Evolutionary conservation across 202 grass and related monocot species (phyloP), one percentile per base, ranked within the genome.

Genomic region (Panicum hallii): DNA sequence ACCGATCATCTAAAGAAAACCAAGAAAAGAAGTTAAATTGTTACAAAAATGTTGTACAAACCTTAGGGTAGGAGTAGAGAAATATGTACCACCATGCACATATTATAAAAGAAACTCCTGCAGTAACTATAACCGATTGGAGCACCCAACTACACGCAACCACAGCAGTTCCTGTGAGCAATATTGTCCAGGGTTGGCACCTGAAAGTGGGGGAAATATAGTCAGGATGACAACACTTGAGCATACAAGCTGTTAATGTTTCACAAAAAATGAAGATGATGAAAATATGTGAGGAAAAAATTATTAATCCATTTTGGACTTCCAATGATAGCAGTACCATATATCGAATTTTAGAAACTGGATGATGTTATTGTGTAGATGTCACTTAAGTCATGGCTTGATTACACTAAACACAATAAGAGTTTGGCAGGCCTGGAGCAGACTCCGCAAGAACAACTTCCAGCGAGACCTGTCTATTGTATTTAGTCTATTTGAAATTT

Each of bases 21-120:
- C 26, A 26, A 26, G 1, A 26, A 26, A 26, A 26, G 26, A 50
- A 56, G 53, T 53, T 73, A 42, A 15, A 17, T 75, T 43, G 34
- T 32, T 79, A 38, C 9, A 60, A 42, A 74, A 48, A 54, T 65
- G 32, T 9, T 56, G 20, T 20, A 43, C 75, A 86, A 82, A 95
- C 96, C 96, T 99, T 99, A 80, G 96, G 96, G 61, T 99, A 99
- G 15, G 93, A 87, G 77, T 95, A 92, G 7, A 99, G 85, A 75
- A 99, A 95, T 67, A 99, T 94, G 86, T 94, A 99, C 96, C 96
- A 95, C 96, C 96, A 99, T 88, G 91, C 88, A 82, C 88, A 90
- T 95, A 95, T 95, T 76, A 89, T 65, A 64, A 87, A 81, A 75
- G 89, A 89, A 67, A 90, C 75, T 42, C 63, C 93, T 74, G 77